Conservation (phyloP, 345 rosid genomes). For the Camelina sativa region DNA sequence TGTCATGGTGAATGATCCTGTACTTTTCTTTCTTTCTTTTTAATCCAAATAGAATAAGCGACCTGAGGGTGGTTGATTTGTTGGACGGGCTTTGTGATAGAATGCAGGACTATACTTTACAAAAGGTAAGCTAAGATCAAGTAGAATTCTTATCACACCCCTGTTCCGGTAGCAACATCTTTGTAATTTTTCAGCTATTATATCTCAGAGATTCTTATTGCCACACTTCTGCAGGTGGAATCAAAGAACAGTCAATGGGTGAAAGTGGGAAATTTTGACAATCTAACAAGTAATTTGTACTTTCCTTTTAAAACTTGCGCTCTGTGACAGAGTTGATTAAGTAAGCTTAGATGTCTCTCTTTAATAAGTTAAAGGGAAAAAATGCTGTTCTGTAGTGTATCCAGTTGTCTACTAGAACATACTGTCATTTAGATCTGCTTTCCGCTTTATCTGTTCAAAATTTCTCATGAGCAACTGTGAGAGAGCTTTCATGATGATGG, state of each 20-base stretch:
- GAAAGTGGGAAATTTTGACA: constrained; percentile 73
- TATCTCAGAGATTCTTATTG: constrained; percentile 4
- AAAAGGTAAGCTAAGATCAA: constrained; percentile 57
- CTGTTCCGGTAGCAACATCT: not conserved
- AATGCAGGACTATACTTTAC: constrained; percentile 92
- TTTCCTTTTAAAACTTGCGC: constrained; percentile 22
- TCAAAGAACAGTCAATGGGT: constrained; percentile 61
- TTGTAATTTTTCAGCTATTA: not conserved
- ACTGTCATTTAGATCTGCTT: not conserved
- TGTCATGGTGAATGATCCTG: constrained; percentile 20
- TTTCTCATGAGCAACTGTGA: constrained; percentile 13
- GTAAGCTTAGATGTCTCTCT: not conserved
- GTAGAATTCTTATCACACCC: constrained; percentile 1
- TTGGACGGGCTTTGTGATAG: constrained; percentile 91
- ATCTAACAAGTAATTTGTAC: constrained; percentile 51
- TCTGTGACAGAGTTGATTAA: not conserved
- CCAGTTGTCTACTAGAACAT: not conserved
- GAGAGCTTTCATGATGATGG: constrained; percentile 15
- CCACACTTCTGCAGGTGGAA: constrained; percentile 58
- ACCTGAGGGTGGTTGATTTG: constrained; percentile 89
- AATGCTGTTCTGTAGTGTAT: constrained; percentile 6
- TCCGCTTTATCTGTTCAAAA: constrained; percentile 4
- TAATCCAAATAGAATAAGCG: constrained; percentile 64
- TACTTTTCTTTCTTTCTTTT: not conserved
- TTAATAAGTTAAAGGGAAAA: not conserved